Percentiles rank a stretch among this genome's conserved stretches.
Evolutionary conservation across 2,329 filamentous ascomycete genomes (phyloP).

Genomic region (Alternaria consortialis): DNA sequence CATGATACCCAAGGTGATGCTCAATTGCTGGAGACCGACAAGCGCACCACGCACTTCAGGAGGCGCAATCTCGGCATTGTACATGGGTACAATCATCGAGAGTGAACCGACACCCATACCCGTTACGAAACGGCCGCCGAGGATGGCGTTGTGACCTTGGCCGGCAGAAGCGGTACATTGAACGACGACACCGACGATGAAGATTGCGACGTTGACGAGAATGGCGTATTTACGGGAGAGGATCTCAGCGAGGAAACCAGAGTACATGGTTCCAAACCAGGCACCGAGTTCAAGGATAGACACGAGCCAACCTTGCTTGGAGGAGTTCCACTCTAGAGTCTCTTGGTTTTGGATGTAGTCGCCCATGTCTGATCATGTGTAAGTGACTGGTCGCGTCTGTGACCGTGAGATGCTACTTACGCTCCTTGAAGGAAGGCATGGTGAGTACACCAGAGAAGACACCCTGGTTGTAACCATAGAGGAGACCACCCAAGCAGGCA

Average conservation of each 20-base stretch:
- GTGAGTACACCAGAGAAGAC: conserved; percentile 74
- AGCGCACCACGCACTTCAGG: conserved; percentile 72
- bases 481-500: conserved; percentile 60
- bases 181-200: conserved; percentile 74
- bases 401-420: conserved; percentile 28
- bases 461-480: conserved; percentile 79
- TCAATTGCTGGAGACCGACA: conserved; percentile 70
- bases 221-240: conserved; percentile 74
- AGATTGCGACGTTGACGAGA: conserved; percentile 70
- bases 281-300: conserved; percentile 78
- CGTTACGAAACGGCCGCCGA: conserved; percentile 77
- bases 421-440: conserved; percentile 57
- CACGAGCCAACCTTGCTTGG: conserved; percentile 58
- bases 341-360: conserved; percentile 41
- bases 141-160: conserved; percentile 66
- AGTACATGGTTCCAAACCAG: conserved; percentile 75
- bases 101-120: conserved; percentile 74
- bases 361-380: conserved; percentile 51
- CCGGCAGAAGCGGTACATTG: conserved; percentile 67
- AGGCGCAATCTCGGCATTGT: conserved; percentile 55
- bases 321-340: conserved; percentile 43
- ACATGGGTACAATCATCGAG: conserved; percentile 71
- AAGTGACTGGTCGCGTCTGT: not conserved
- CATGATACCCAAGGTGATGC: conserved; percentile 70
- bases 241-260: conserved; percentile 73